Conservation (phyloP, 352 stramenopile species). For the Globisporangium cylindrosporum region DNA sequence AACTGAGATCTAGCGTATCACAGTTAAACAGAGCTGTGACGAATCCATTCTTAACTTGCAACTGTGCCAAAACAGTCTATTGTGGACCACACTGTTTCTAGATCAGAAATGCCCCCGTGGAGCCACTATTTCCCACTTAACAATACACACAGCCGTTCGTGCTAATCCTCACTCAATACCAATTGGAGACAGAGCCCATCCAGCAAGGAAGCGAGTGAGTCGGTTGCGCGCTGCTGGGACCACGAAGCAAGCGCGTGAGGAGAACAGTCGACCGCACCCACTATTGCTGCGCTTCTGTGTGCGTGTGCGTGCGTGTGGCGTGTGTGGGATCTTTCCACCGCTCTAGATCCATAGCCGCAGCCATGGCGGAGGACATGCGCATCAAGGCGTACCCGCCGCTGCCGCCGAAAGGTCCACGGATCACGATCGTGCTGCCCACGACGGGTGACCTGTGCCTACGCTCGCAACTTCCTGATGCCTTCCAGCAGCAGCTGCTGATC, state of each 20-base stretch:
- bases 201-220: not conserved
- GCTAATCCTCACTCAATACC: not conserved
- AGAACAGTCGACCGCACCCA: not conserved
- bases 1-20: not conserved
- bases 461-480: conserved; percentile 39
- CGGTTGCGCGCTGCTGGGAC: not conserved
- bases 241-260: not conserved
- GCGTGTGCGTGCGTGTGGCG: not conserved
- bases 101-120: not conserved
- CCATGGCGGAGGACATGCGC: conserved; percentile 46
- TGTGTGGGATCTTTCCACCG: not conserved
- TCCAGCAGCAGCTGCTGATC: conserved; percentile 50
- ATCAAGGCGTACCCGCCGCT: conserved; percentile 62
- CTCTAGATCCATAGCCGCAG: not conserved
- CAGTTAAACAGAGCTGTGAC: not conserved
- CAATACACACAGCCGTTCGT: not conserved
- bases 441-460: conserved; percentile 54
- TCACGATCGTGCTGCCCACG: conserved; percentile 50
- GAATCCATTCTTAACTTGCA: not conserved
- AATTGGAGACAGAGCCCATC: not conserved
- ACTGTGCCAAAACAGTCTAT: not conserved
- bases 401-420: conserved; percentile 32
- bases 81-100: not conserved
- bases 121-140: not conserved
- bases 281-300: not conserved